Base-by-base conservation (phyloP, 768 basidiomycete species). In the Termitomyces heimii region DNA sequence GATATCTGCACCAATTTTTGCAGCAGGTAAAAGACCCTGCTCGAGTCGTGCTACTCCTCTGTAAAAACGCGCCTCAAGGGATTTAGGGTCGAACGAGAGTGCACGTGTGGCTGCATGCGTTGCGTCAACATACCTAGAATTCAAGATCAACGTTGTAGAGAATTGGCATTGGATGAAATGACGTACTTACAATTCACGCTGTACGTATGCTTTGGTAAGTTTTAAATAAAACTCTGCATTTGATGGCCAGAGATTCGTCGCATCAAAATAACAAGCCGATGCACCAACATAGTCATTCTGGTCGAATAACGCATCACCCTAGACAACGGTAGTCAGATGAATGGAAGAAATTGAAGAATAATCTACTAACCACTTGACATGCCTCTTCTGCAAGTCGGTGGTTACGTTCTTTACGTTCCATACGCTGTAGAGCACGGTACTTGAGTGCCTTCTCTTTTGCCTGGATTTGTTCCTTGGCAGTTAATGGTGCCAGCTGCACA, bases 241-340 rank as follows among this genome's bases (percentile, higher is more conserved):
- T 20, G 66, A 62, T 4, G 56, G n/a, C 61, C 62, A 67, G 8
- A 63, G 58, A 4, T 59, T 59, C 1, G 62, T 64, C 31, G 75
- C 75, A 51, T 75, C 68, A 4, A 71, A 57, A 59, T 75, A 77
- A 8, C 67, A 66, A 12, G 65, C 58, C 22, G 65, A 67, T 14
- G 75, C 72, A 31, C 67, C 70, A 44, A 67, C 65, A 60, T 68
- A 74, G 26, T 75, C 69, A 10, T 62, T 65, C 8, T 64, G 61
- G 22, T 67, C 62, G 31, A 68, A 65, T 9, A 72, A 53, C n/a
- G 64, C 64, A 51, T 75, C 73, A 35, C 71, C 75, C 75, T 77
- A 32, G 28, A 14, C 22, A 20, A 26, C 18, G 10, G 34, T 37
- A 9, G 49, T 61, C 50, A 61, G 49, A 47, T 14, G 43, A 46